A percentile compares a stretch with the other conserved stretches of the same genome.
These are phyloP conservation scores for Petunia axillaris DNA, from an alignment of 257 asterid species.

Conservation along the genomic window DNA sequence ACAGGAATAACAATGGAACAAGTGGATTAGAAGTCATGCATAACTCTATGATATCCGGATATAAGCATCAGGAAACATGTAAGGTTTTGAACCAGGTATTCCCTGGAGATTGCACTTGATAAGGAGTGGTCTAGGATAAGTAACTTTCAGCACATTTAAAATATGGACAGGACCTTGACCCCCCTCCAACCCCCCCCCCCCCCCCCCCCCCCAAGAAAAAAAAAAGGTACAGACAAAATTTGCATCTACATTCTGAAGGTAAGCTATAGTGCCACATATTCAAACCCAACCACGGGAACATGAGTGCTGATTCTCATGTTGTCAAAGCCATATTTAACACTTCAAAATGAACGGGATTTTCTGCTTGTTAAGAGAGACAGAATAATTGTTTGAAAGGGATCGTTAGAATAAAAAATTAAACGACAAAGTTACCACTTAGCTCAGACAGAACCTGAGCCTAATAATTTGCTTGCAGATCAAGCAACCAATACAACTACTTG, in stretches of 20 bases:
- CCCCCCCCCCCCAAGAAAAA: no score
- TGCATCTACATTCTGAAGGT: constrained; percentile 17
- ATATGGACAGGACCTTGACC: not conserved
- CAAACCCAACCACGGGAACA: not conserved
- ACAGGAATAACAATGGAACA: no score
- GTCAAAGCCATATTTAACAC: not conserved
- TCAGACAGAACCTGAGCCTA: no score
- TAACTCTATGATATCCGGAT: not conserved
- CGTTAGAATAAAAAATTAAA: no score
- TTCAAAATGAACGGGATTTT: not conserved
- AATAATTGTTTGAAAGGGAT: not conserved
- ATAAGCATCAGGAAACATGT: not conserved
- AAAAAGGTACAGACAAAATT: not conserved
- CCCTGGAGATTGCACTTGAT: not conserved
- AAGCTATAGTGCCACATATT: not conserved
- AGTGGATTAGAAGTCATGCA: no score
- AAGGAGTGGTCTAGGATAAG: not conserved
- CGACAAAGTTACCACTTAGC: no score
- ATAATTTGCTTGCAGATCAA: constrained; percentile 8
- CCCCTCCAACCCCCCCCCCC: no score
- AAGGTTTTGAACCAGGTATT: not conserved
- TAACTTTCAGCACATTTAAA: not conserved
- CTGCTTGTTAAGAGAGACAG: not conserved
- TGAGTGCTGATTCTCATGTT: not conserved
- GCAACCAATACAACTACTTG: not conserved